Base-by-base conservation (phyloP, 2,329 filamentous ascomycete genomes). In the Fonsecaea pugnacius region DNA sequence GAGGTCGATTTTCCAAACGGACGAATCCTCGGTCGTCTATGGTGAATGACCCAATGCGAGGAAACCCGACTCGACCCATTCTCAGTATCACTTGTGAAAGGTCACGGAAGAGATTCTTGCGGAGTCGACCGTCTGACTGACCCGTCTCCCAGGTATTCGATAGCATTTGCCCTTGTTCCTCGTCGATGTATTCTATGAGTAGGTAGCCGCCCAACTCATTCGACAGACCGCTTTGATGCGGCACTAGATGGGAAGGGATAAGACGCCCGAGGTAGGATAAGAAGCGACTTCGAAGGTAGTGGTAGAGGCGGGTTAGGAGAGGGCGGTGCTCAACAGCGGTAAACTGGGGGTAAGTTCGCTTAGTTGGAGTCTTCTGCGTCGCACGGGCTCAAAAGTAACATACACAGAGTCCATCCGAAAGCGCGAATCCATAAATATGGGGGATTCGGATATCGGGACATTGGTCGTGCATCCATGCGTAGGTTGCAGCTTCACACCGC, bases 401-500 rank as follows among this genome's bases (percentile, higher is more conserved):
- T 43, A 43, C 38, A n/a, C 9, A 43, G 4, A 5, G 3, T 43
- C 38, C 38, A 16, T 18, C 18, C 18, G 38, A 43, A 43, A 43
- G 38, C 38, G 38, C 14, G 18, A 43, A 43, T 43, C 38, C 38
- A 43, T 43, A 43, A 8, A 43, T 14, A 43, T 43, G 9, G 18
- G 38, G 38, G 38, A 43, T 43, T 14, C 38, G 38, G 16, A 43
- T 16, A 9, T 43, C 38, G 4, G 51, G 36, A 57, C 60, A 50
- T 33, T 55, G 16, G 14, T 55, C 30, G n/a, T 62, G 30, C 33
- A 73, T 62, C 72, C 71, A 74, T 40, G 65, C 66, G 65, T 74
- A 75, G 14, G 72, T 70, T 7, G 63, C 70, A n/a, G 67, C 72
- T 58, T 75, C 72, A 64, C 69, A 74, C 38, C 58, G 58, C 35